phyloP scores from a whole-genome alignment of 164 flowering plant species.

The Hamamelis virginiana region DNA sequence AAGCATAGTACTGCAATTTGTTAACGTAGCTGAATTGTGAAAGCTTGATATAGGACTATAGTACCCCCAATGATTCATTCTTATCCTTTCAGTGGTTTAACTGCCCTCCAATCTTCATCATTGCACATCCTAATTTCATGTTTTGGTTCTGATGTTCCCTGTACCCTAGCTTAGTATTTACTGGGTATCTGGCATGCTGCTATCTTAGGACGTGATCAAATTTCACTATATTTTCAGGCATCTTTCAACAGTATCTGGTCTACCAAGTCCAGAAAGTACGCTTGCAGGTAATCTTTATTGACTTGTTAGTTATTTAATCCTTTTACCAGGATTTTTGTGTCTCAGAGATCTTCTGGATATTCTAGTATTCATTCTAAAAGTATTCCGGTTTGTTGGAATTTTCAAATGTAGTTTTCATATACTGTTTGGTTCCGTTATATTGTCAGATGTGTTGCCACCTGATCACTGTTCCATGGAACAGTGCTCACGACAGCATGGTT shows the following conservation, averaged over 20 bases:
- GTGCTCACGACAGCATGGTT: too few relatives aligned
- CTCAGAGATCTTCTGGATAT: too few relatives aligned
- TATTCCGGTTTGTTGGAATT: too few relatives aligned
- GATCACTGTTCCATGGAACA: too few relatives aligned
- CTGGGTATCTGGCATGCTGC: background rate
- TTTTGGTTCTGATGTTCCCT: background rate
- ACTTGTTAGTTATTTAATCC: background rate
- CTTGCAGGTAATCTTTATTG: slow-evolving; percentile 60
- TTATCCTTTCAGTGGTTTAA: background rate
- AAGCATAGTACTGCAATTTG: too few relatives aligned
- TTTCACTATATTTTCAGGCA: slow-evolving; percentile 35
- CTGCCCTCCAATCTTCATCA: background rate
- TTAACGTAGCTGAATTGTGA: too few relatives aligned
- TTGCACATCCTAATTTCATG: background rate
- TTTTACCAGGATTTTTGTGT: background rate
- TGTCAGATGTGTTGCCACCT: too few relatives aligned
- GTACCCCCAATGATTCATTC: background rate
- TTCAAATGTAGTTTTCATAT: too few relatives aligned
- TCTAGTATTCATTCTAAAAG: too few relatives aligned
- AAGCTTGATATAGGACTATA: background rate
- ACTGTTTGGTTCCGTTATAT: too few relatives aligned
- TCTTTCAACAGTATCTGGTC: slow-evolving; percentile 85
- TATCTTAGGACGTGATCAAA: background rate
- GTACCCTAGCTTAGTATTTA: background rate
- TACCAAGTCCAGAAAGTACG: slow-evolving; percentile 92